Percentiles rank a stretch among this genome's conserved stretches.
phyloP scores from a whole-genome alignment of 495 filamentous ascomycete genomes.

The Neurospora sublineolata region DNA sequence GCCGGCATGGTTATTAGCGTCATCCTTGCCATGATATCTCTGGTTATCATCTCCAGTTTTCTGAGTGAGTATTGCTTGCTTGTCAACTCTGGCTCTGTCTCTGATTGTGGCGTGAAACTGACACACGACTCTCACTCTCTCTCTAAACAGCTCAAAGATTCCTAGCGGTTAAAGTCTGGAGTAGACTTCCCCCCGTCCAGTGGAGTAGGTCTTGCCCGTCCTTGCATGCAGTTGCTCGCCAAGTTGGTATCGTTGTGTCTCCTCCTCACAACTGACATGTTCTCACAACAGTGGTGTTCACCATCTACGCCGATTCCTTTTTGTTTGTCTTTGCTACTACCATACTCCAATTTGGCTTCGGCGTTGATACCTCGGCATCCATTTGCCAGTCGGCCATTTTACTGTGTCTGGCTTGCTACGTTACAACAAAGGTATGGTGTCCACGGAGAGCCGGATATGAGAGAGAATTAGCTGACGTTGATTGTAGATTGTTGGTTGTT shows the following conservation, averaged over 20 bases:
- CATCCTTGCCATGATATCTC: slow-evolving; percentile 29
- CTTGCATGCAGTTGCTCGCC: neutral
- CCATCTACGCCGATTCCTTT: slow-evolving; percentile 40
- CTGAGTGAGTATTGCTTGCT: slow-evolving; percentile 24
- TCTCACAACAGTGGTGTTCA: slow-evolving; percentile 30
- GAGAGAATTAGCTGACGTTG: neutral
- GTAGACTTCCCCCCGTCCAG: slow-evolving; percentile 31
- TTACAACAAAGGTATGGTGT: slow-evolving; percentile 39
- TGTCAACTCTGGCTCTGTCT: neutral
- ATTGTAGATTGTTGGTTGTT: slow-evolving; percentile 28
- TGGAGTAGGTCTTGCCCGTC: slow-evolving; percentile 28
- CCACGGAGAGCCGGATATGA: neutral
- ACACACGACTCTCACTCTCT: neutral
- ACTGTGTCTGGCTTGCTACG: slow-evolving; percentile 39
- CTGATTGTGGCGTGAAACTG: neutral
- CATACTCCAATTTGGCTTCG: slow-evolving; percentile 38
- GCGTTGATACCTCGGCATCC: slow-evolving; percentile 27
- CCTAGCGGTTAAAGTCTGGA: slow-evolving; percentile 30
- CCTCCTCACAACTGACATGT: neutral
- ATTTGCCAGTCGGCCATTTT: slow-evolving; percentile 40
- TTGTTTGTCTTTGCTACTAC: slow-evolving; percentile 39
- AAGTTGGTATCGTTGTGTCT: neutral
- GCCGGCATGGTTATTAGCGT: slow-evolving; percentile 30
- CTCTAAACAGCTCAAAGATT: slow-evolving; percentile 22
- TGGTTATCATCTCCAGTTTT: slow-evolving; percentile 33